Conservation (phyloP, 1,284 basidiomycete genomes). For the Rhodotorula sp. region DNA sequence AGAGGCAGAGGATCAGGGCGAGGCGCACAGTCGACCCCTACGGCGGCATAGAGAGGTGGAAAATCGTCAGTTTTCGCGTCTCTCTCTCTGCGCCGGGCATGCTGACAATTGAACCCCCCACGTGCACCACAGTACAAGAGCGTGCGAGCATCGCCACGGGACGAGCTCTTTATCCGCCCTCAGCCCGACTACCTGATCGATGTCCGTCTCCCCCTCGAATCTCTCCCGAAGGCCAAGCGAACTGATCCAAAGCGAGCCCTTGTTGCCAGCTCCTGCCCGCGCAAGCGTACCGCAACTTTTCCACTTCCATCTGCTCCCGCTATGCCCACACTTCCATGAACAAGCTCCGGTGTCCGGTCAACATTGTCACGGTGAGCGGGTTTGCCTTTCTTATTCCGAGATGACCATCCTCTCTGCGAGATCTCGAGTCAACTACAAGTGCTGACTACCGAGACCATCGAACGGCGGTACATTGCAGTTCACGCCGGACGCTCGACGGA, state of each 20-base stretch:
- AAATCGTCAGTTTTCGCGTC: slow-evolving; percentile 60
- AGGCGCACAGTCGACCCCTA: slow-evolving; percentile 92
- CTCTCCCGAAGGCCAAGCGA: neutral
- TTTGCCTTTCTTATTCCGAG: neutral
- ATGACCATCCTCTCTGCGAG: too few species aligned
- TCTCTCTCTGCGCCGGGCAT: neutral
- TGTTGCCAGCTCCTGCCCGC: slow-evolving; percentile 75
- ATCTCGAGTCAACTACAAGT: too few species aligned
- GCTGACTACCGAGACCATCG: neutral
- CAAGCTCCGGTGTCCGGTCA: slow-evolving; percentile 95
- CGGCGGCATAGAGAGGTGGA: slow-evolving; percentile 78
- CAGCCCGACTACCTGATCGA: slow-evolving; percentile 55
- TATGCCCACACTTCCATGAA: slow-evolving; percentile 98
- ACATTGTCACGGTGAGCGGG: slow-evolving; percentile 63
- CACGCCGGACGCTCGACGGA: slow-evolving; percentile 90
- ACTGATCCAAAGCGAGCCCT: neutral
- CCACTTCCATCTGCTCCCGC: slow-evolving; percentile 88
- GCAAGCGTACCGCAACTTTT: slow-evolving; percentile 82
- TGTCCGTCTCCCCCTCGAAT: slow-evolving; percentile 24
- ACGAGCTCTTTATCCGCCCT: slow-evolving; percentile 73
- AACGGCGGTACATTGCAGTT: slow-evolving; percentile 58
- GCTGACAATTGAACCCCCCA: neutral
- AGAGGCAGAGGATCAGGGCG: slow-evolving; percentile 48
- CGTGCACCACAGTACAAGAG: slow-evolving; percentile 25
- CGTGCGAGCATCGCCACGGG: slow-evolving; percentile 21